Evolutionary conservation across 768 basidiomycete species (phyloP), one percentile per base, ranked within the genome.

Genomic region (Lactifluus hygrophoroides): DNA sequence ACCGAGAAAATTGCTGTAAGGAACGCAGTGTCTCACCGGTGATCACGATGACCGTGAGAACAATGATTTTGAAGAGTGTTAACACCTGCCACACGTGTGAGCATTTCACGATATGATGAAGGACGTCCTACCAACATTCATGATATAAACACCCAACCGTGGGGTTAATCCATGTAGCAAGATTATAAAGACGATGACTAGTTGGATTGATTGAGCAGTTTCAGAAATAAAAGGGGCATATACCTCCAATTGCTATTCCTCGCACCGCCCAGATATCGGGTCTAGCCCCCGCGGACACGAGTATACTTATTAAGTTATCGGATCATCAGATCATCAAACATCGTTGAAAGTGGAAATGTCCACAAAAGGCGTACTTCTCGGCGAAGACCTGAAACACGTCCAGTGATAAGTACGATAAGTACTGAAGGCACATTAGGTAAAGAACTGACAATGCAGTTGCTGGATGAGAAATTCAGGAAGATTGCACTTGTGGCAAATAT

Each of bases 171-270:
- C 81, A 49, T 83, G 82, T 1, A 84, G 67, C 13, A 79, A 27
- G 0, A 79, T 78, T 0, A 77, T 77, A 51, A 80, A 80, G 51
- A 72, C 53, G 6, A 81, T 81, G 1, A 79, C 82, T 83, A 53
- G 7, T 46, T 3, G 51, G 30, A 28, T 11, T 16, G 2, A 27
- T 23, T 1, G 11, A 8, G 23, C 49, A 23, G 40, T 7, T 13
- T 4, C 28, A 2, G 23, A 16, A 42, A 10, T 17, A 35, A 27
- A 5, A 16, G 6, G 10, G 23, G 16, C 40, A 61, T 70, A 14
- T 37, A 78, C 82, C 79, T 67, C 74, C 82, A 1, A 85, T 68
- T 3, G 80, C 83, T 53, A 85, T 82, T 0, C 81, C 81, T 52
- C 83, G 77, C 17, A 77, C 77, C 2, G 71, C 71, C 83, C 83